Conservation (phyloP, 73 alveolate genomes). For the Urostyla sp. region DNA sequence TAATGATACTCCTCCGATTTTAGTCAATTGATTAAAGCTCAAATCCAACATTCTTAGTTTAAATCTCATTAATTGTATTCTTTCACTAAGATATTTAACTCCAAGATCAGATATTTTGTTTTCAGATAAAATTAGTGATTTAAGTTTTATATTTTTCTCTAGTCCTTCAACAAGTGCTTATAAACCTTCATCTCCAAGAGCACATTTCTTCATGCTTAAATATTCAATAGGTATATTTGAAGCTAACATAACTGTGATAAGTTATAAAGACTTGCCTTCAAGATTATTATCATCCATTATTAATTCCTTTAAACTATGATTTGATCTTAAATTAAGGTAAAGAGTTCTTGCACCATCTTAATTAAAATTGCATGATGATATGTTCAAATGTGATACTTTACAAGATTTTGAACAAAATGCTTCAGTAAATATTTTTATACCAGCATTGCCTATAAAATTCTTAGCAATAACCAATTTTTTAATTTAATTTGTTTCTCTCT, state of each 20-base stretch:
- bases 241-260: conserved; percentile 7
- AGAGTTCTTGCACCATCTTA: conserved; percentile 28
- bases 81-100: background rate
- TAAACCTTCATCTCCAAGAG: conserved; percentile 20
- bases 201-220: conserved; percentile 27
- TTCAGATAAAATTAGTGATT: background rate
- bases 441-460: conserved; percentile 32
- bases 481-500: background rate
- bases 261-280: conserved; percentile 20
- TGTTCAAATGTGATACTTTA: background rate
- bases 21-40: conserved; percentile 19
- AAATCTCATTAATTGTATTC: background rate
- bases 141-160: background rate
- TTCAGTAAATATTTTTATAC: conserved; percentile 6
- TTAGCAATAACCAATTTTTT: background rate
- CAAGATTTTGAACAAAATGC: background rate
- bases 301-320: background rate
- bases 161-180: conserved; percentile 17
- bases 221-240: background rate
- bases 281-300: conserved; percentile 9
- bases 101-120: conserved; percentile 17
- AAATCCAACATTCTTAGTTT: background rate
- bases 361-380: conserved; percentile 9
- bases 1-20: conserved; percentile 12
- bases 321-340: conserved; percentile 2